These are phyloP conservation scores for Nematodospora anomalae DNA, from an alignment of 1,139 yeast genomes.

Conservation along the genomic window DNA sequence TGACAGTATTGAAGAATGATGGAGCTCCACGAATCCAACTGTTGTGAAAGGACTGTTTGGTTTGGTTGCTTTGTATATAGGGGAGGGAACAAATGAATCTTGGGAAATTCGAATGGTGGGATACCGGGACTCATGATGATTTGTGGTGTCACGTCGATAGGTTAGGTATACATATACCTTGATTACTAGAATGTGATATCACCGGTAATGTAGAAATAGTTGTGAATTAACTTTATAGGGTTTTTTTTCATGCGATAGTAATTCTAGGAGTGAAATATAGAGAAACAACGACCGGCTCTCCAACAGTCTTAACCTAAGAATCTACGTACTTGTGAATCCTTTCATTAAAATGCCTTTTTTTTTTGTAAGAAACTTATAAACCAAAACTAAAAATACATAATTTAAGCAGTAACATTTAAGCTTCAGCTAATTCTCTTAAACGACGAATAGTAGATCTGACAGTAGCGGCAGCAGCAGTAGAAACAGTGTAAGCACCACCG, in stretches of 20 bases:
- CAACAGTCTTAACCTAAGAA: too few relatives aligned
- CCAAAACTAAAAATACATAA: neutral
- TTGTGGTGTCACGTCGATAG: too few relatives aligned
- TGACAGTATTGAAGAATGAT: slow-evolving; percentile 58
- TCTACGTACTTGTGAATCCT: too few relatives aligned
- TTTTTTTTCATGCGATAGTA: too few relatives aligned
- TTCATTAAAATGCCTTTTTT: too few relatives aligned
- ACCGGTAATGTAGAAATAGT: too few relatives aligned
- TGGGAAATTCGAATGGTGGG: slow-evolving; percentile 49
- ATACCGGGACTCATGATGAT: slow-evolving; percentile 7
- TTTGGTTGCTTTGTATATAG: slow-evolving; percentile 89
- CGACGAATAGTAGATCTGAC: slow-evolving; percentile 99
- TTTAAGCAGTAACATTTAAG: slow-evolving; percentile 45
- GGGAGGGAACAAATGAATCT: slow-evolving; percentile 87
- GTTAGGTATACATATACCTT: too few relatives aligned
- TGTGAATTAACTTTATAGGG: too few relatives aligned
- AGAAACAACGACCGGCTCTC: too few relatives aligned
- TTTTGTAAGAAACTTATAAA: neutral
- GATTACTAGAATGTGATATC: too few relatives aligned
- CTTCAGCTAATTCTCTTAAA: slow-evolving; percentile 99
- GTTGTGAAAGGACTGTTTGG: slow-evolving; percentile 72
- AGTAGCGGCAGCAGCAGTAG: slow-evolving; percentile 99
- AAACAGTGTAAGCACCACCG: slow-evolving; percentile 99
- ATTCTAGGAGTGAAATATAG: too few relatives aligned
- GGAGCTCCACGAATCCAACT: slow-evolving; percentile 51